Conservation (phyloP, 805 yeast genomes). For the Candida yuanshanica region DNA sequence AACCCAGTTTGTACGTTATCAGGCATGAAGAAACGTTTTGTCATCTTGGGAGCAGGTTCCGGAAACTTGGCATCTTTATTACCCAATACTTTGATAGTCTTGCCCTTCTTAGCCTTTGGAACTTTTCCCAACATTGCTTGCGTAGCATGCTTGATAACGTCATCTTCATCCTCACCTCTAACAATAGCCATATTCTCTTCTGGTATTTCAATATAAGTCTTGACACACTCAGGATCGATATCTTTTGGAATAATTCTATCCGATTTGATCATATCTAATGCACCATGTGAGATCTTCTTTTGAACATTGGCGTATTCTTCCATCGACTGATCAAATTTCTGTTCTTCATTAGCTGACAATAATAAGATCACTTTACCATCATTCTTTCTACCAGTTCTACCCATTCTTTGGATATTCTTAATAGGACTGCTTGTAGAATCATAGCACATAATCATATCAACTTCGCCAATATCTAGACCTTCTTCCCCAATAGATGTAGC, state of each 20-base stretch:
- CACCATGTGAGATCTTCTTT: conserved; percentile 50
- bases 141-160: conserved; percentile 62
- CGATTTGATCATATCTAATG: conserved; percentile 38
- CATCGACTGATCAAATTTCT: conserved; percentile 79
- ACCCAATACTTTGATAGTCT: conserved; percentile 4
- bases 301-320: conserved; percentile 78
- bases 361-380: conserved; percentile 77
- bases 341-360: conserved; percentile 70
- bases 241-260: conserved; percentile 65
- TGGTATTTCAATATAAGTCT: conserved; percentile 58
- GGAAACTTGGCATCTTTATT: conserved; percentile 14
- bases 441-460: conserved; percentile 85
- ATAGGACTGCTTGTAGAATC: conserved; percentile 94
- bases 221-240: conserved; percentile 50
- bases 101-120: conserved; percentile 13
- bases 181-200: conserved; percentile 56
- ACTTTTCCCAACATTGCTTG: conserved; percentile 46
- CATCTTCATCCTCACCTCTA: conserved; percentile 56
- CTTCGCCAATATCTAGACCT: conserved; percentile 97
- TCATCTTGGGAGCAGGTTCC: conserved; percentile 13
- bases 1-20: conserved; percentile 66
- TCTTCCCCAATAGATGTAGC: conserved; percentile 99
- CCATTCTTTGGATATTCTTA: conserved; percentile 92
- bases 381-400: conserved; percentile 94
- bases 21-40: conserved; percentile 64